Evolutionary conservation across 169 alveolate genomes (phyloP), one percentile per base, ranked within the genome.

Genomic region (Eimeria sp.): DNA sequence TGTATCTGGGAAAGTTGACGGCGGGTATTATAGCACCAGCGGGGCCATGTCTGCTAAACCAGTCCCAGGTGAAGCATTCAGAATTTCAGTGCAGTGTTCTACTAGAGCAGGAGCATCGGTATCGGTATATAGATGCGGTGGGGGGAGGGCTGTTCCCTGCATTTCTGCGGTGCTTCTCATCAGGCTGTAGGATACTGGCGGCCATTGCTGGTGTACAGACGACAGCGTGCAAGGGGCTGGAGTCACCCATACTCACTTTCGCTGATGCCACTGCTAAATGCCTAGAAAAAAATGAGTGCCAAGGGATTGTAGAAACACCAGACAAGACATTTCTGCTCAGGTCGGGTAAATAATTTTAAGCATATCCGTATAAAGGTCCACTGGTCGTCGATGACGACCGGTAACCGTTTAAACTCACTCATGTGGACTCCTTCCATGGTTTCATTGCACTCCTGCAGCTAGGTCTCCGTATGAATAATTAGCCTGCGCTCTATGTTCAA

Each of bases 161-260:
- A 74, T 3, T 37, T 37, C 23, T 74, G 30, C 10, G n/a, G 16
- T 40, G 83, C 40, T 74, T 20, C n/a, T 11, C 25, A 10, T 37
- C 94, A 87, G 94, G 82, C 4, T 87, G 94, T 58, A 66, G 94
- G 83, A 37, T 87, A 46, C 94, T 87, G 49, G 83, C 94, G 56
- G 94, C 94, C 0, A 14, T 87, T 87, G 33, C 52, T 40, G 94
- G 94, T 37, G 94, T 58, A 66, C 94, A 66, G 72, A 64, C 78
- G 64, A 87, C 82, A 46, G 46, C 82, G 14, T 87, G 94, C 66
- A 62, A 23, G 66, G 94, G 94, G 10, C 76, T 66, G 14, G 94
- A 87, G 66, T n/a, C 78, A 23, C 72, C 82, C 66, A 87, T 87
- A 40, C 46, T 23, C 64, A 8, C 85, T 27, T 62, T 87, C 37